Base-by-base conservation (phyloP, 805 yeast species). In the Wickerhamomyces queroliae region DNA sequence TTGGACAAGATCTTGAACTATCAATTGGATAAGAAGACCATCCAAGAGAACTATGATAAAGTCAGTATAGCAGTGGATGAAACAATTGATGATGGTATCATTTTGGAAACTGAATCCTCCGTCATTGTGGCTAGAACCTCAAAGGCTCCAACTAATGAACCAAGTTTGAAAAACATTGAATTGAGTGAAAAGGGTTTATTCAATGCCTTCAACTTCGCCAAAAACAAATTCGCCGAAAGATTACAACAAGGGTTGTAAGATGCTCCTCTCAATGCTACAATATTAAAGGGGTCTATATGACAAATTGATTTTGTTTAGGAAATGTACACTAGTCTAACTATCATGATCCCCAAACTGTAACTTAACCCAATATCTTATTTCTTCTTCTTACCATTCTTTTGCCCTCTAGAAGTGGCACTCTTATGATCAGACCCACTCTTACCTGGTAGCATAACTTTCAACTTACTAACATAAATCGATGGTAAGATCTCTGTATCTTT, bases 71-170 rank as follows among this genome's bases (percentile, higher is more conserved):
- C 95, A 4, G 75, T 90, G 33, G 99, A 93, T 61, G 98, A 93
- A 64, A 74, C 95, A 9, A 70, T 93, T 36, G 99, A 93, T 58
- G 95, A 90, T 58, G 99, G 98, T 30, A 78, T 93, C 47, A 79
- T 93, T 41, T 72, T 93, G 50, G 97, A 93, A 61, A 83, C 89
- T 21, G 97, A 93, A 55, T 80, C 95, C 5, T 77, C 83, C 26
- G 79, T 86, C 31, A 85, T 93, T 50, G 90, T 91, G 2, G 77
- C 95, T 13, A 77, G 99, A 64, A 96, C 90, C 20, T 85, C 98
- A n/a, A 76, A 78, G 43, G 80, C 93, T 24, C 95, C 96, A 34
- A 63, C 78, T 25, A 78, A 72, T 47, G 96, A 88, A 51, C 67
- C 72, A 28, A 70, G 73, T 45, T 66, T 78, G 52, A 72, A 73